Evolutionary conservation across 352 stramenopile genomes (phyloP).

Genomic region (Aphanomyces cochlioides): DNA sequence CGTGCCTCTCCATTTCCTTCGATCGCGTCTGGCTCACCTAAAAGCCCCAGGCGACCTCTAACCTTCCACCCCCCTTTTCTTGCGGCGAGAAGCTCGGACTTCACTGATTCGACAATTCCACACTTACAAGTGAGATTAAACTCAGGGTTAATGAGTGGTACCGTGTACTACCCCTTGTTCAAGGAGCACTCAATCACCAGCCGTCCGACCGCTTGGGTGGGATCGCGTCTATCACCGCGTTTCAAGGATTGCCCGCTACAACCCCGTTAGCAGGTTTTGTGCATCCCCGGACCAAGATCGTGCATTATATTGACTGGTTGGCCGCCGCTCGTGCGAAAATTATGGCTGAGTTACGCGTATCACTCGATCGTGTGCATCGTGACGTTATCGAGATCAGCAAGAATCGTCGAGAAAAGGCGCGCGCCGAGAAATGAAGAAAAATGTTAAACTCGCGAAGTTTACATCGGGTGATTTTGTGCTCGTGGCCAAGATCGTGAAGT

Average conservation of each 20-base stretch:
- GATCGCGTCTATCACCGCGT: slow-evolving; percentile 16
- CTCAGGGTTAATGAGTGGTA: slow-evolving; percentile 10
- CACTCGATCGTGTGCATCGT: slow-evolving; percentile 3
- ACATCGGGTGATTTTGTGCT: slow-evolving; percentile 28
- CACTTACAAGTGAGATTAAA: no score
- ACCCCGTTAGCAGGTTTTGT: slow-evolving; percentile 6
- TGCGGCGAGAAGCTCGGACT: no score
- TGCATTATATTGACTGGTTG: background rate
- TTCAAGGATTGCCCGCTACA: slow-evolving; percentile 10
- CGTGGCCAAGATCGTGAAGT: slow-evolving; percentile 10
- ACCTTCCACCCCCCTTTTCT: no score
- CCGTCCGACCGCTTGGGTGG: slow-evolving; percentile 15
- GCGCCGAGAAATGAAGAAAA: slow-evolving; percentile 3
- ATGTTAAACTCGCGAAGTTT: slow-evolving; percentile 20
- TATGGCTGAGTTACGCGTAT: slow-evolving; percentile 8
- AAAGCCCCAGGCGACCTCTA: no score
- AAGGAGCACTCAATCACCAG: slow-evolving; percentile 23
- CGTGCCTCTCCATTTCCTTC: no score
- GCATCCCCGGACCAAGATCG: slow-evolving; percentile 19
- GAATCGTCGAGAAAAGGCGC: background rate
- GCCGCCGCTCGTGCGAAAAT: background rate
- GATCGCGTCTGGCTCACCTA: no score
- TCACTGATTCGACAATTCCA: no score
- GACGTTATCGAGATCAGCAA: background rate
- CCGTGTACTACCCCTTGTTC: slow-evolving; percentile 19